phyloP scores from a whole-genome alignment of 305 asterid species.

The Stenogyne calaminthoides region DNA sequence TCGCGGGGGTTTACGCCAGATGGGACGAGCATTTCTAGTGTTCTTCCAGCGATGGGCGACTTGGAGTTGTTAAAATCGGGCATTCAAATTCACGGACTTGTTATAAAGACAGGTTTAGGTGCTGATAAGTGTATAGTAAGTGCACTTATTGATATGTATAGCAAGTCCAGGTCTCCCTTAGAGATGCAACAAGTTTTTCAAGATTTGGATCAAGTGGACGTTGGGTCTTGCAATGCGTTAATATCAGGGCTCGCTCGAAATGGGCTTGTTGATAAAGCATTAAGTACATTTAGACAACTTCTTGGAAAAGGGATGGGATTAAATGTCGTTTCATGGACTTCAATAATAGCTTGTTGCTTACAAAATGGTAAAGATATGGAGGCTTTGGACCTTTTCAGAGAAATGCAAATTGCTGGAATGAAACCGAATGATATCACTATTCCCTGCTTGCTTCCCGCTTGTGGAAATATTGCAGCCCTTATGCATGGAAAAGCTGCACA shows the following conservation, averaged over 20 bases:
- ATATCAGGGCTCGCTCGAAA: constrained; percentile 76
- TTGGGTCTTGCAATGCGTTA: constrained; percentile 75
- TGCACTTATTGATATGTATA: constrained; percentile 80
- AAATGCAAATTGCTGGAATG: constrained; percentile 72
- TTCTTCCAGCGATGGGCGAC: constrained; percentile 80
- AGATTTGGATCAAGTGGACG: constrained; percentile 53
- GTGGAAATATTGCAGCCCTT: constrained; percentile 86
- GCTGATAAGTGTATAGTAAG: constrained; percentile 67
- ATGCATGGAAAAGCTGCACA: constrained; percentile 86
- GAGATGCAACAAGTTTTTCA: constrained; percentile 67
- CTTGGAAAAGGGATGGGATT: constrained; percentile 50
- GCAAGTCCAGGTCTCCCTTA: constrained; percentile 55
- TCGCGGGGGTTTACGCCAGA: constrained; percentile 54
- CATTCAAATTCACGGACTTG: constrained; percentile 68
- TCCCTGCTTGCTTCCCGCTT: constrained; percentile 92
- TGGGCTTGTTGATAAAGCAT: constrained; percentile 70
- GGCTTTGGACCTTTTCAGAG: constrained; percentile 80
- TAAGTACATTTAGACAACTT: constrained; percentile 50
- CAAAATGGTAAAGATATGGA: constrained; percentile 86
- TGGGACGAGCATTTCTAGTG: constrained; percentile 77
- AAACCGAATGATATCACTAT: constrained; percentile 75
- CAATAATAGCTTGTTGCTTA: constrained; percentile 79
- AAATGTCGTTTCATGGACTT: constrained; percentile 96
- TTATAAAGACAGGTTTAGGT: constrained; percentile 58
- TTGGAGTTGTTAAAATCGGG: constrained; percentile 54